These are phyloP conservation scores for Diaporthe vexans DNA, from an alignment of 2,329 filamentous ascomycete species.

Conservation along the genomic window DNA sequence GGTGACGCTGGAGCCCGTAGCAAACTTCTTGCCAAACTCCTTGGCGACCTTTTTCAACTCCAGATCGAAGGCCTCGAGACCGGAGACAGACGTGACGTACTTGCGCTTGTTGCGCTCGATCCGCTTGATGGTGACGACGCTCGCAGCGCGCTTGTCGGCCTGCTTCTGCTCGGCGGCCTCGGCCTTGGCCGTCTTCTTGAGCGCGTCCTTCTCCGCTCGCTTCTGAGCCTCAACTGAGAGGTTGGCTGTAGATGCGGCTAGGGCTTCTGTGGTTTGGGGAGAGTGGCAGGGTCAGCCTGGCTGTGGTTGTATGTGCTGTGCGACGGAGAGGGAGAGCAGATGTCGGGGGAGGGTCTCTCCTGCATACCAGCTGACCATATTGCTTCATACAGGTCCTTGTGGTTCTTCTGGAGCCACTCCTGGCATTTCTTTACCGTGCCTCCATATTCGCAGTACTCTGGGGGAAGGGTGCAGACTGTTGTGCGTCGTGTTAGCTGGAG, in stretches of 20 bases:
- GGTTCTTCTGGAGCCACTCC: slow-evolving; percentile 88
- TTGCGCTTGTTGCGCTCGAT: slow-evolving; percentile 99
- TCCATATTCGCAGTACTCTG: slow-evolving; percentile 98
- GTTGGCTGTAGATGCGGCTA: slow-evolving; percentile 86
- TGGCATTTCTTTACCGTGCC: slow-evolving; percentile 97
- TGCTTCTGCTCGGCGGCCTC: slow-evolving; percentile 88
- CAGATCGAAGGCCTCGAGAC: slow-evolving; percentile 89
- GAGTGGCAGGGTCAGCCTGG: slow-evolving; percentile 28
- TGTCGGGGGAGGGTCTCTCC: neutral
- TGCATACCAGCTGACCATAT: slow-evolving; percentile 87
- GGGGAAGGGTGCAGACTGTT: slow-evolving; percentile 74
- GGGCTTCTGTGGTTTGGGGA: slow-evolving; percentile 71
- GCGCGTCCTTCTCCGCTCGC: slow-evolving; percentile 93
- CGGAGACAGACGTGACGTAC: slow-evolving; percentile 92
- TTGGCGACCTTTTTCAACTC: slow-evolving; percentile 95
- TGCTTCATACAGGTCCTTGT: slow-evolving; percentile 79
- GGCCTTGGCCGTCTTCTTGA: slow-evolving; percentile 97
- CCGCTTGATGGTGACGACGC: slow-evolving; percentile 91
- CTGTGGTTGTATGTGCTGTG: neutral
- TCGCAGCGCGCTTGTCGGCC: slow-evolving; percentile 84
- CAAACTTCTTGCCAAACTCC: slow-evolving; percentile 98
- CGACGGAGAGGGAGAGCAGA: slow-evolving; percentile 14
- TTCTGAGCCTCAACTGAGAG: slow-evolving; percentile 94
- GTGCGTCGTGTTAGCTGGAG: slow-evolving; percentile 40
- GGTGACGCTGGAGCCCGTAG: slow-evolving; percentile 92